Evolutionary conservation across 1,139 yeast species (phyloP).

Genomic region (Protomyces lactucae-debilis): DNA sequence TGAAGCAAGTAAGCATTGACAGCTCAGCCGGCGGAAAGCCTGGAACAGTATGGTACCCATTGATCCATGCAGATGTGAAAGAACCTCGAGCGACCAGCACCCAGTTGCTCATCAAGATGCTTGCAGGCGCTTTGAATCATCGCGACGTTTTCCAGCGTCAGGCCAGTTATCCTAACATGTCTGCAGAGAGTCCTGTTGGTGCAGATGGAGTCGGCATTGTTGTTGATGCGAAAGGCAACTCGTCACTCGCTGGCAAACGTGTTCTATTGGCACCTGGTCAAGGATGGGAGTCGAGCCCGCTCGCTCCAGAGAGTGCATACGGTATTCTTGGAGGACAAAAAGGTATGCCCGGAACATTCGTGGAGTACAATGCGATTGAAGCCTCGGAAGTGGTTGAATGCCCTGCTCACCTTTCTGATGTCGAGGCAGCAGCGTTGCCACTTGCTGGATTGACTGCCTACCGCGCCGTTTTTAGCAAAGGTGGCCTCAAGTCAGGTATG

Average conservation of each 20-base stretch:
- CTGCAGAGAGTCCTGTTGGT: slow-evolving; percentile 30
- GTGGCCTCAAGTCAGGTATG: slow-evolving; percentile 16
- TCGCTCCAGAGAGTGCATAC: slow-evolving; percentile 30
- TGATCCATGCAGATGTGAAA: slow-evolving; percentile 5
- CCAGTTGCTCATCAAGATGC: slow-evolving; percentile 30
- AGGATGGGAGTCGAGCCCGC: slow-evolving; percentile 29
- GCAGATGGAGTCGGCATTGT: slow-evolving; percentile 33
- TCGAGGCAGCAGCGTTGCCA: slow-evolving; percentile 33
- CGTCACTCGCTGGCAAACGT: slow-evolving; percentile 20
- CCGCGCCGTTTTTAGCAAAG: slow-evolving; percentile 31
- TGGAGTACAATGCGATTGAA: slow-evolving; percentile 29
- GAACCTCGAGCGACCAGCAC: slow-evolving; percentile 9
- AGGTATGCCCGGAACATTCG: slow-evolving; percentile 30
- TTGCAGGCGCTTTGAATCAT: slow-evolving; percentile 33
- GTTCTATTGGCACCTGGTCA: slow-evolving; percentile 31
- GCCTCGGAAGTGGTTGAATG: slow-evolving; percentile 24
- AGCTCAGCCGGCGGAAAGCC: slow-evolving; percentile 27
- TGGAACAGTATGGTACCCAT: slow-evolving; percentile 30
- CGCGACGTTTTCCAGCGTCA: slow-evolving; percentile 33
- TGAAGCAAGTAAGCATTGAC: slow-evolving; percentile 20
- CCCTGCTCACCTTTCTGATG: slow-evolving; percentile 31
- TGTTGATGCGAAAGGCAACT: slow-evolving; percentile 19
- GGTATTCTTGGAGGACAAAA: slow-evolving; percentile 33
- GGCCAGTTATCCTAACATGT: slow-evolving; percentile 32
- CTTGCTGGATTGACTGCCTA: slow-evolving; percentile 33